Evolutionary conservation across 305 asterid species (phyloP).

Genomic region (Fraxinus xanthoxyloides): DNA sequence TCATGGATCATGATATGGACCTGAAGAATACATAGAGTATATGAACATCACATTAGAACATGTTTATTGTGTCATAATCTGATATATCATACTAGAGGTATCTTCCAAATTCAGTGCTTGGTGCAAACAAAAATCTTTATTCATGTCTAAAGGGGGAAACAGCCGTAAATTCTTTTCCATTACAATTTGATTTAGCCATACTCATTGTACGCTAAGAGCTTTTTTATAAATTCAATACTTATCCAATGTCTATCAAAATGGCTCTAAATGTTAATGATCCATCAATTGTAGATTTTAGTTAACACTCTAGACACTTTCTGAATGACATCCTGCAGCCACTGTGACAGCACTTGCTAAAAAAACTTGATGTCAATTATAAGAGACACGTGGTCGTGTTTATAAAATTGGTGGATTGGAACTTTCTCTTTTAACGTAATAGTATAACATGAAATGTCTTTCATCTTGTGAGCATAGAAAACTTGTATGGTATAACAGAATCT

Average conservation of each 20-base stretch:
- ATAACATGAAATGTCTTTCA: background rate
- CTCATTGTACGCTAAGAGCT: background rate
- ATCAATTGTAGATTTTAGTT: background rate
- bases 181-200: background rate
- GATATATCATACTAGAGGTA: background rate
- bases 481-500: background rate
- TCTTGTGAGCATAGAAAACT: background rate
- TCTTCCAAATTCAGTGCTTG: background rate
- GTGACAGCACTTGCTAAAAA: background rate
- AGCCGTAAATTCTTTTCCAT: background rate
- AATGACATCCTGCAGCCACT: background rate
- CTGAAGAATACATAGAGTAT: background rate
- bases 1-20: background rate
- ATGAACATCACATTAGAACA: background rate
- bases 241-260: background rate
- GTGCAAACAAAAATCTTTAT: background rate
- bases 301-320: background rate
- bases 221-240: background rate
- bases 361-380: background rate
- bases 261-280: background rate
- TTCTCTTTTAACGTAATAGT: background rate
- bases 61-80: background rate
- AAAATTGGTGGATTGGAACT: background rate
- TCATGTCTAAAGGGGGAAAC: background rate
- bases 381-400: background rate